Evolutionary conservation across 2,329 filamentous ascomycete species (phyloP).

Genomic region (Ophiocordyceps polyrhachis-furcata): DNA sequence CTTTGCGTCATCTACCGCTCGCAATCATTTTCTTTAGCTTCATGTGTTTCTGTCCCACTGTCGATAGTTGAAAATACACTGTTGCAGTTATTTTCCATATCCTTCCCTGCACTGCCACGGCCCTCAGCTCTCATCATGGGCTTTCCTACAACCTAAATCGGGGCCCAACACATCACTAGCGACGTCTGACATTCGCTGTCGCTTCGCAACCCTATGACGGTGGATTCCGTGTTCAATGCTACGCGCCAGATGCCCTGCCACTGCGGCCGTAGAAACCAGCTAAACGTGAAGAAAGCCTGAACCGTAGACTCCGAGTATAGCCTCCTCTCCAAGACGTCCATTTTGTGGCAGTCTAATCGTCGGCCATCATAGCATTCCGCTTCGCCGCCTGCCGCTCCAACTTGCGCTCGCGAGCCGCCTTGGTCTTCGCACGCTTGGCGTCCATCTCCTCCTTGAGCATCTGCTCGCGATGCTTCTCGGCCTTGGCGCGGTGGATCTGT

Average conservation of each 20-base stretch:
- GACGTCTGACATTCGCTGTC: not conserved
- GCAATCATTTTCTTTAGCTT: not conserved
- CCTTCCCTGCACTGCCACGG: too few relatives aligned
- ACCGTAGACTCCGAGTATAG: slow-evolving; percentile 43
- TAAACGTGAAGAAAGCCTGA: slow-evolving; percentile 31
- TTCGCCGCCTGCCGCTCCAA: slow-evolving; percentile 79
- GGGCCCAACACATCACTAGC: not conserved
- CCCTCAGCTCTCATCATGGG: too few relatives aligned
- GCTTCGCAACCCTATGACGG: slow-evolving; percentile 17
- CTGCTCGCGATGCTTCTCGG: slow-evolving; percentile 94
- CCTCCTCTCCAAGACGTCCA: slow-evolving; percentile 31
- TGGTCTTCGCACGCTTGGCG: slow-evolving; percentile 99
- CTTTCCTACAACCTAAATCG: too few relatives aligned
- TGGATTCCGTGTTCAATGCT: slow-evolving; percentile 38
- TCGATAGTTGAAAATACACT: too few relatives aligned
- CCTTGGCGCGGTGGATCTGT: slow-evolving; percentile 99
- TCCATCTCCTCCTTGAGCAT: slow-evolving; percentile 99
- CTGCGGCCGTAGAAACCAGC: slow-evolving; percentile 28
- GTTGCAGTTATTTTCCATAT: too few relatives aligned
- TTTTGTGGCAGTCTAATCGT: slow-evolving; percentile 33
- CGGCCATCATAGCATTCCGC: slow-evolving; percentile 68
- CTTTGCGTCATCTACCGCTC: not conserved
- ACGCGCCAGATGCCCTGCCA: slow-evolving; percentile 35
- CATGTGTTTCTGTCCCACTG: not conserved
- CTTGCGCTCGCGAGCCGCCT: slow-evolving; percentile 98